Evolutionary conservation across 331 rosid genomes (phyloP).

Genomic region (Prunus yedoensis): DNA sequence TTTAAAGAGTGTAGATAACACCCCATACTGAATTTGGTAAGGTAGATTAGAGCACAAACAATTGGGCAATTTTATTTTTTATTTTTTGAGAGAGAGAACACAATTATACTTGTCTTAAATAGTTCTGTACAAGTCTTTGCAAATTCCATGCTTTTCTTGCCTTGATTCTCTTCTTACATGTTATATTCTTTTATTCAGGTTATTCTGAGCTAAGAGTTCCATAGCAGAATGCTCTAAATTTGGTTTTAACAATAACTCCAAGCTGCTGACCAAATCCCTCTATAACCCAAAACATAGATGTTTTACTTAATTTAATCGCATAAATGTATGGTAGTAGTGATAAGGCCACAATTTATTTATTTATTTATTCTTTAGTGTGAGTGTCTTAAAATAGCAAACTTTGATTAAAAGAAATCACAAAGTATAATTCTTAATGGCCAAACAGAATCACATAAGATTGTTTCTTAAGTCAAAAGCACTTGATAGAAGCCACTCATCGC

Average conservation of each 20-base stretch:
- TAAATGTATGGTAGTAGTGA: background rate
- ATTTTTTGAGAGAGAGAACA: background rate
- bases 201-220: background rate
- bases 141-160: background rate
- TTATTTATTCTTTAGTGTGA: background rate
- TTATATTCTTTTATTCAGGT: background rate
- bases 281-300: background rate
- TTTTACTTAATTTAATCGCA: background rate
- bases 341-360: background rate
- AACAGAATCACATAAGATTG: background rate
- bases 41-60: background rate
- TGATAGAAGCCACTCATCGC: background rate
- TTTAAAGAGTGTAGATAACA: background rate
- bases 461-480: background rate
- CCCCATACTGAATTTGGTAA: background rate
- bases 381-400: background rate
- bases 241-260: too few relatives aligned
- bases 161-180: background rate
- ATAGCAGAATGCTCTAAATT: too few relatives aligned
- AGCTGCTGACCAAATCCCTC: background rate
- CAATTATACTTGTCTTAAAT: background rate
- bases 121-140: background rate
- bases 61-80: background rate
- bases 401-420: background rate
- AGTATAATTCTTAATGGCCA: background rate